Evolutionary conservation across 2,329 filamentous ascomycete species (phyloP), one percentile per base, ranked within the genome.

Genomic region (Trichoderma koningiopsis): DNA sequence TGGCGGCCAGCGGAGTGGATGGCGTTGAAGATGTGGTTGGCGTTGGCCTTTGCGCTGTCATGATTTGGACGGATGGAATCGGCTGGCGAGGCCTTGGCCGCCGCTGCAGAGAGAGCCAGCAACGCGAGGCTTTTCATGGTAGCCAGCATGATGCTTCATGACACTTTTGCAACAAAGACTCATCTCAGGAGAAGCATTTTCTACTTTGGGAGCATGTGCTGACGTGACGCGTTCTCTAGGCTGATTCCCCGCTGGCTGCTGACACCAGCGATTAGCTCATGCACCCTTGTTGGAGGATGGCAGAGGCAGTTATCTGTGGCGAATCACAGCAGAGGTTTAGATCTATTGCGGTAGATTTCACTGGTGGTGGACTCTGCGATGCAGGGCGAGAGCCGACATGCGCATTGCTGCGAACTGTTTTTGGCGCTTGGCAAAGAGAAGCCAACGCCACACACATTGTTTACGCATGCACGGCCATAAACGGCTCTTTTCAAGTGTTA

Each of bases 1-100:
- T 93, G 90, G 43, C 91, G 85, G 82, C 91, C 88, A 0, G 90
- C 90, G 11, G 88, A 88, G 72, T 93, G 88, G 22, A 93, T 82
- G 19, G 89, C 85, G 75, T 93, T 93, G 84, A 93, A 93, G 68
- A 93, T 87, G 71, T 87, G 84, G 72, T 87, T 85, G 8, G 87
- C 88, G 76, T 91, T 89, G 47, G 77, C 73, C 19, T 76, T 77
- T 14, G 83, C 82, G 65, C 76, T 77, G 0, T 80, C 79, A 56
- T 77, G 71, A 59, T 75, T 81, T 19, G 83, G 83, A 1, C 74
- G 70, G 47, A 82, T 79, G 27, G 73, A 65, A n/a, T 59, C 43
- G 22, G 52, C n/a, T 4, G 29, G 27, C n/a, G 47, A 37, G 10
- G 33, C 29, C 5, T 55, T 33, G 2, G 47, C 68, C 10, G 61